Percentiles rank a stretch among this genome's conserved stretches.
Conservation (phyloP, 352 stramenopile species). For the Phytophthora crassamura region DNA sequence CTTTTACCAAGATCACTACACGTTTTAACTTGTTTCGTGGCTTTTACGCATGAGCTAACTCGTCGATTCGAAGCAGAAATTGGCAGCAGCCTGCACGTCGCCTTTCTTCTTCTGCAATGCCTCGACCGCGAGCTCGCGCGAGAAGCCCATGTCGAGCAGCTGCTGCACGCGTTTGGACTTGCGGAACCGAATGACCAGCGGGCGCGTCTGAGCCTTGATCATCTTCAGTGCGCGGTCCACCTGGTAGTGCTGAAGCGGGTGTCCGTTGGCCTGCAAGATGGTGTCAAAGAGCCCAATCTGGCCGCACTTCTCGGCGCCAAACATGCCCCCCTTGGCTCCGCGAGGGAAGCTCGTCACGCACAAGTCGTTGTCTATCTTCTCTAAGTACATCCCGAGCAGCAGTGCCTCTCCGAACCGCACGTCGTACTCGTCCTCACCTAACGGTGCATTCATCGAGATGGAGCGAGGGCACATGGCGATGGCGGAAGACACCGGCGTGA, state of each 20-base stretch:
- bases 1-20: constrained; percentile 25
- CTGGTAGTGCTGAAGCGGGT: constrained; percentile 83
- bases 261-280: constrained; percentile 80
- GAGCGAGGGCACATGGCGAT: constrained; percentile 85
- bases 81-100: constrained; percentile 69
- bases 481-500: constrained; percentile 72
- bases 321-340: constrained; percentile 63
- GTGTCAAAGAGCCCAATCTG: constrained; percentile 78
- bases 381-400: constrained; percentile 82
- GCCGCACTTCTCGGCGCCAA: constrained; percentile 80
- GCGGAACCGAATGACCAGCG: constrained; percentile 81
- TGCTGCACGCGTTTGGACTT: constrained; percentile 68
- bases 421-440: constrained; percentile 73
- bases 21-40: constrained; percentile 9
- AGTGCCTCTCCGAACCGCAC: constrained; percentile 77
- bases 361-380: constrained; percentile 77
- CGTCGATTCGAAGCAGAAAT: constrained; percentile 67
- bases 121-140: constrained; percentile 49
- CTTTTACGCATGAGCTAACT: constrained; percentile 2
- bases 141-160: constrained; percentile 84
- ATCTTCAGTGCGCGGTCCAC: constrained; percentile 86
- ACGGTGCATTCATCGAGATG: constrained; percentile 70
- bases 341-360: constrained; percentile 84
- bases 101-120: constrained; percentile 60
- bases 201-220: constrained; percentile 82